Percentiles rank a stretch among this genome's conserved stretches.
Conservation (phyloP, 306 rosid genomes). For the Quercus alba region DNA sequence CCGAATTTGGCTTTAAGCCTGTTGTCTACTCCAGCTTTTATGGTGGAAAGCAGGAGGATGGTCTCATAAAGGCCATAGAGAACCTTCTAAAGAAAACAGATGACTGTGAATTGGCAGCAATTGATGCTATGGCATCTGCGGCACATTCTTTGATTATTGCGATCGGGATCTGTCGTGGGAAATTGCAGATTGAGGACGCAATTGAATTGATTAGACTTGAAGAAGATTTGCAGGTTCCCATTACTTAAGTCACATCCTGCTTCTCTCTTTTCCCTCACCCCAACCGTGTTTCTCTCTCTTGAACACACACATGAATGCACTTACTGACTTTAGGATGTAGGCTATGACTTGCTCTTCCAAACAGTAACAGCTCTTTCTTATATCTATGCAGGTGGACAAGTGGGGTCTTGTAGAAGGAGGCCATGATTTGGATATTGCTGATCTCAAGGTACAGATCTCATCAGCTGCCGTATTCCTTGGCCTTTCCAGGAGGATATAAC, state of each 20-base stretch:
- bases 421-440: conserved; percentile 93
- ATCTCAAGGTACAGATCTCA: conserved; percentile 75
- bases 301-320: neutral
- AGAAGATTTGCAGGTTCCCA: conserved; percentile 85
- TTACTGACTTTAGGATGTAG: neutral
- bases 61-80: conserved; percentile 61
- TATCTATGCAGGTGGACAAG: conserved; percentile 59
- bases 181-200: conserved; percentile 77
- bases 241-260: neutral
- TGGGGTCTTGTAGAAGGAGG: conserved; percentile 99
- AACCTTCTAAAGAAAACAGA: conserved; percentile 56
- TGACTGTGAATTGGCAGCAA: conserved; percentile 80
- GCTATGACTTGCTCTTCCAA: neutral
- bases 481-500: conserved; percentile 59
- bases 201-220: conserved; percentile 80
- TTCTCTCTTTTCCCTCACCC: neutral
- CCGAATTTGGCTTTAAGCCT: conserved; percentile 86
- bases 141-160: conserved; percentile 77
- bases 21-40: conserved; percentile 60
- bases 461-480: conserved; percentile 76
- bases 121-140: conserved; percentile 79
- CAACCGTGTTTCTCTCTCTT: neutral
- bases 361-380: neutral
- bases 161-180: conserved; percentile 51
- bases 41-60: conserved; percentile 83